Evolutionary conservation across 257 asterid species (phyloP).

Genomic region (Forsythia viridissima): DNA sequence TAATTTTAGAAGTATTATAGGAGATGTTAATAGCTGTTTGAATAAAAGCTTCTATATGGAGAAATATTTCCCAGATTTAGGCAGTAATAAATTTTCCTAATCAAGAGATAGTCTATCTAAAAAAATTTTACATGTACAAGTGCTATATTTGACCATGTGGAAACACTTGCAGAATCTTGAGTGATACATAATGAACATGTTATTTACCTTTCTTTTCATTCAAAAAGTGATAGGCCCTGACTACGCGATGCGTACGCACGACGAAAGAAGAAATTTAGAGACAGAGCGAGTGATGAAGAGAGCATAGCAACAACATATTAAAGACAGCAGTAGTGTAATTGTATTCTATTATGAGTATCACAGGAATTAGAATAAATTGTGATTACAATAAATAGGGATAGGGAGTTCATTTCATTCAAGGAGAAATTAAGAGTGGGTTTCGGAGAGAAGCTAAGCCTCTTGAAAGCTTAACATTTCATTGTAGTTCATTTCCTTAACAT

Average conservation of each 20-base stretch:
- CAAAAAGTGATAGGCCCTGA: too few relatives aligned
- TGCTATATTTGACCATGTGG: not conserved
- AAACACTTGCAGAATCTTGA: too few relatives aligned
- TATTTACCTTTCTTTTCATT: too few relatives aligned
- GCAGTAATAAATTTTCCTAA: not conserved
- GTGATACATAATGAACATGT: too few relatives aligned
- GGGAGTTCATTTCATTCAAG: not conserved
- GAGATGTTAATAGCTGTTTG: not conserved
- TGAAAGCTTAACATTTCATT: too few relatives aligned
- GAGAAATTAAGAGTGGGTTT: not conserved
- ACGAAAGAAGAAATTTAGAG: too few relatives aligned
- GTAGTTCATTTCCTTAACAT: not conserved
- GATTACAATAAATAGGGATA: not conserved
- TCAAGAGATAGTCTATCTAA: not conserved
- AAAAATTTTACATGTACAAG: not conserved
- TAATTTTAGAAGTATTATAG: not conserved
- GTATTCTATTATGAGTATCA: not conserved
- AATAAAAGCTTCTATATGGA: not conserved
- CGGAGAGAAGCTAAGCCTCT: not conserved
- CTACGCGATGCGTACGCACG: too few relatives aligned
- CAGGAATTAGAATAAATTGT: not conserved
- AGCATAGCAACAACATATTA: not conserved
- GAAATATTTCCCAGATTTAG: not conserved
- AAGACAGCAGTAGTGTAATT: not conserved
- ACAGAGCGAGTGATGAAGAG: too few relatives aligned